phyloP scores from a whole-genome alignment of 257 asterid species.

The Leptodermis oblonga region DNA sequence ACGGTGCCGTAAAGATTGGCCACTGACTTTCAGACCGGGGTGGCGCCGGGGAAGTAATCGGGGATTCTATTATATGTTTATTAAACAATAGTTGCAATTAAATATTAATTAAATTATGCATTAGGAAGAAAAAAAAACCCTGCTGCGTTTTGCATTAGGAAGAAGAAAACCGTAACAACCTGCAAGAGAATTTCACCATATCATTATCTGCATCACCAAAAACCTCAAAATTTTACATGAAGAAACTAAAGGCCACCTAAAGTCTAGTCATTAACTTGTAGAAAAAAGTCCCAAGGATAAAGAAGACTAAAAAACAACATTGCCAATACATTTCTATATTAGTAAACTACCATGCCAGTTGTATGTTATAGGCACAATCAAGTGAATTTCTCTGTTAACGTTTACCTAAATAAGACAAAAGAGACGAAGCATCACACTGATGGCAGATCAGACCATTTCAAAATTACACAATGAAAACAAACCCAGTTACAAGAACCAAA shows the following conservation, averaged over 20 bases:
- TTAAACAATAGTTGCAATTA: too few species aligned
- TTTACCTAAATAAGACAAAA: too few species aligned
- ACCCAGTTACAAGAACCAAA: neutral
- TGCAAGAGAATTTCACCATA: constrained; percentile 2
- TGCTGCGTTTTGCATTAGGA: neutral
- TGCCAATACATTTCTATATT: neutral
- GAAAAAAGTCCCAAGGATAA: neutral
- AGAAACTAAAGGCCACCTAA: neutral
- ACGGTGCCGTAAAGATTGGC: neutral
- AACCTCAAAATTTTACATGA: constrained; percentile 1
- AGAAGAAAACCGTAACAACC: neutral
- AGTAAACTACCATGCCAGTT: neutral
- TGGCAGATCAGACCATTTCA: neutral
- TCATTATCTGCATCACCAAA: neutral
- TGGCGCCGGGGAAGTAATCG: too few species aligned
- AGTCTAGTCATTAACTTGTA: neutral
- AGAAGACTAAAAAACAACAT: neutral
- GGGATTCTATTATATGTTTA: too few species aligned
- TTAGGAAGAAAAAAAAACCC: too few species aligned
- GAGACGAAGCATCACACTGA: too few species aligned
- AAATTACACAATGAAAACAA: neutral
- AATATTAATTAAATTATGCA: too few species aligned
- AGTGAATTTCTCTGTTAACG: neutral
- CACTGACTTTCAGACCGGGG: too few species aligned
- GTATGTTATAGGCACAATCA: neutral